Percentiles rank a stretch among this genome's conserved stretches.
Conservation (phyloP, 2,329 filamentous ascomycete genomes). For the Colletotrichum coccodes region DNA sequence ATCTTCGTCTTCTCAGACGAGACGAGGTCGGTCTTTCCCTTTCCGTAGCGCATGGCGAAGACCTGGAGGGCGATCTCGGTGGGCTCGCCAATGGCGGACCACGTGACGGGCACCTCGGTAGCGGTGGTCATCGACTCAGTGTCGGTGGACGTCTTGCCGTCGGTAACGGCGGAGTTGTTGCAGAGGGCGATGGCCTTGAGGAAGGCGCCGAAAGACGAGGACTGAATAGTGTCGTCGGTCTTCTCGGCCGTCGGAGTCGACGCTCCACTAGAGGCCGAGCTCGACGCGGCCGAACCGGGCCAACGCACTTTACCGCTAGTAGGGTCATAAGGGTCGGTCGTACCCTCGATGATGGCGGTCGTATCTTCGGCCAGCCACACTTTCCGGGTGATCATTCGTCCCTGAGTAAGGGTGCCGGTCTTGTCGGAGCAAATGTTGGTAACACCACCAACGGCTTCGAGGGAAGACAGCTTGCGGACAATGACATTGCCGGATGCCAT, state of each 20-base stretch:
- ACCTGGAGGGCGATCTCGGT: constrained; percentile 81
- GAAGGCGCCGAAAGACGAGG: constrained; percentile 54
- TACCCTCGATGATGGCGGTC: constrained; percentile 62
- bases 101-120: constrained; percentile 50
- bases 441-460: constrained; percentile 76
- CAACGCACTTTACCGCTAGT: constrained; percentile 63
- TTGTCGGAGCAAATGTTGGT: constrained; percentile 79
- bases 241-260: constrained; percentile 39
- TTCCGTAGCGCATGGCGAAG: constrained; percentile 75
- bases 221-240: constrained; percentile 38
- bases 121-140: constrained; percentile 58
- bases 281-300: constrained; percentile 46
- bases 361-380: constrained; percentile 68
- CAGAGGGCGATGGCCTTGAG: constrained; percentile 68
- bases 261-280: constrained; percentile 42
- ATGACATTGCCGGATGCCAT: constrained; percentile 74
- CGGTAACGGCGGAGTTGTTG: constrained; percentile 65
- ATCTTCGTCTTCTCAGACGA: constrained; percentile 53
- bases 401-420: constrained; percentile 74
- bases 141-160: constrained; percentile 53
- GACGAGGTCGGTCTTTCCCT: constrained; percentile 51
- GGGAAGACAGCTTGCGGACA: constrained; percentile 71
- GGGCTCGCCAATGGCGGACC: constrained; percentile 72
- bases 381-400: constrained; percentile 73
- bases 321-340: constrained; percentile 70